Evolutionary conservation across 2,329 filamentous ascomycete species (phyloP), one percentile per base, ranked within the genome.

Genomic region (Capronia coronata): DNA sequence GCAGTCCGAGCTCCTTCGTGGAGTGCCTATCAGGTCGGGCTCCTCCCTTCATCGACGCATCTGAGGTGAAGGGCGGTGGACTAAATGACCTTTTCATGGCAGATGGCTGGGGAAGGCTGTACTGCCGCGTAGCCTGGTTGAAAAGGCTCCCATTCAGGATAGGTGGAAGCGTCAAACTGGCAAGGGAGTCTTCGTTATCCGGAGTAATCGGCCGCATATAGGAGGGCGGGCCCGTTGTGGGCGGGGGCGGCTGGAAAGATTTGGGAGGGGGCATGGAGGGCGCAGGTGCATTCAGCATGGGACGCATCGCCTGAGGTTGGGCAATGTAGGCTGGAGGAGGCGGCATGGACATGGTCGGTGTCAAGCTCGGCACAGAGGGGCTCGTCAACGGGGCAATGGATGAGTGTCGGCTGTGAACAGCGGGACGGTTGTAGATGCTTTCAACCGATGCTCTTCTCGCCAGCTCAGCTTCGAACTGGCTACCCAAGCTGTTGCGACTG

Each of bases 401-500:
- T 6, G 50, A 18, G 11, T 49, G 49, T 4, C 54, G 54, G 32
- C 46, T 51, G 32, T 21, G 47, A 11, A 44, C 29, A 2, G 25
- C 25, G 14, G 50, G 43, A 11, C 48, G 53, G 29, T 40, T 38
- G 18, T 54, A 52, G 16, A 48, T 19, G 48, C 56, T 60, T 14
- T 59, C 57, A 19, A 58, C 35, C 9, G 55, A 58, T 13, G 43
- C 41, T 45, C 53, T 43, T 43, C 54, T 38, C 18, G 47, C 43
- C 18, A 18, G 29, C 18, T 51, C 43, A 2, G 32, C 22, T 27
- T 52, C 47, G 39, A 43, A 46, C 13, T 57, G 52, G 40, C 49
- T 53, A 10, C 48, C 52, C 3, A 56, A 30, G 39, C 56, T 59
- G 25, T 57, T 52, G 10, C 56, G 50, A 41, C 55, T 59, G 22